A percentile compares a stretch with the other conserved stretches of the same genome.
Conservation (phyloP, 352 stramenopile species). For the Globisporangium iwayamae region DNA sequence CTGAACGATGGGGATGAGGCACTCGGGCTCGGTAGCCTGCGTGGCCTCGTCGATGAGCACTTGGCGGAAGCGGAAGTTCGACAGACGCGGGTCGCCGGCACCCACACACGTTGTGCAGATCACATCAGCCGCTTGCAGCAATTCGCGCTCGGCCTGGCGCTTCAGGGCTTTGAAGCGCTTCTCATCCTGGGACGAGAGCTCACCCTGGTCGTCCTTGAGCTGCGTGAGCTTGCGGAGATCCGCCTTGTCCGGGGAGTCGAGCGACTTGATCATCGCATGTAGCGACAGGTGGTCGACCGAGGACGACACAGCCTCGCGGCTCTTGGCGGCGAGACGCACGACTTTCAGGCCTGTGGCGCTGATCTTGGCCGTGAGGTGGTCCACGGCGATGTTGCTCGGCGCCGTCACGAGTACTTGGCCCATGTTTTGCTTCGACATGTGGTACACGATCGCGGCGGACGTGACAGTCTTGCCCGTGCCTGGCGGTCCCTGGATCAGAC, state of each 20-base stretch:
- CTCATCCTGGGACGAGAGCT: conserved; percentile 93
- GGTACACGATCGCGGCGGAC: conserved; percentile 98
- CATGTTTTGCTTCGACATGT: conserved; percentile 98
- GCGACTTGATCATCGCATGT: conserved; percentile 95
- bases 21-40: conserved; percentile 98
- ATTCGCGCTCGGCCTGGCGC: conserved; percentile 92
- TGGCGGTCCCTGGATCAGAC: conserved; percentile 97
- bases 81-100: conserved; percentile 95
- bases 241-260: conserved; percentile 87
- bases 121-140: conserved; percentile 97
- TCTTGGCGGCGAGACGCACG: conserved; percentile 97
- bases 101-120: conserved; percentile 99
- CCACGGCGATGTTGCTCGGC: conserved; percentile 98
- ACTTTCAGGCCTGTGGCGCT: conserved; percentile 96
- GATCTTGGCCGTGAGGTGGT: conserved; percentile 97
- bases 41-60: conserved; percentile 99
- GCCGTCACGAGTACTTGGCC: conserved; percentile 98
- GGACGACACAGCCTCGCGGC: conserved; percentile 91
- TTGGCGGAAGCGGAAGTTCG: conserved; percentile 98
- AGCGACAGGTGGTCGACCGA: conserved; percentile 97
- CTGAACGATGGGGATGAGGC: conserved; percentile 98
- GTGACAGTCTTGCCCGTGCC: conserved; percentile 98
- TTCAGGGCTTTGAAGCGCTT: conserved; percentile 95
- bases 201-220: conserved; percentile 95
- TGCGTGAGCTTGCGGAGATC: conserved; percentile 91